Evolutionary conservation across 2,329 filamentous ascomycete species (phyloP), one percentile per base, ranked within the genome.

Genomic region (Arthrobotrys entomopaga): DNA sequence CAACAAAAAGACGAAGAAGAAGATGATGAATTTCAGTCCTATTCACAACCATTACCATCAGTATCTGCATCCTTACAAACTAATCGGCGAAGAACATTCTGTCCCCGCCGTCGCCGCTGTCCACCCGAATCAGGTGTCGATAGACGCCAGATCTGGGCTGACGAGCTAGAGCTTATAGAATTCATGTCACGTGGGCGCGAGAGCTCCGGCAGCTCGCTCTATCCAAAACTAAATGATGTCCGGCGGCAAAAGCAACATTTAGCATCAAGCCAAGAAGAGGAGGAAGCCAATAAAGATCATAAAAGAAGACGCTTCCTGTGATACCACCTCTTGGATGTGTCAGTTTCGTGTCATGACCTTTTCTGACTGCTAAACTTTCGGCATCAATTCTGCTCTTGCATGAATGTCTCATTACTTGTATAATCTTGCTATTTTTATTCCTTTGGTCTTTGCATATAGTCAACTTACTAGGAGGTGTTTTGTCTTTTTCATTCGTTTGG

Each of bases 91-190:
- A 63, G 63, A 65, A 63, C 61, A 3, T 49, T 38, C 5, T 29
- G 52, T 11, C 24, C 70, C n/a, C 70, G 70, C 15, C 40, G 50
- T 24, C 70, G 70, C 4, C 53, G 70, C 40, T 74, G 70, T 26
- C 49, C 22, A 22, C 70, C 57, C 15, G 70, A 74, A 54, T 42
- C 63, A 0, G 70, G 70, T 1, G 57, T 74, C 6, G 70, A 74
- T 38, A 74, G 66, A n/a, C 70, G 63, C 34, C 70, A 74, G 29
- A 67, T 74, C 24, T 74, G 70, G 70, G 71, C 71, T 11, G 71
- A 75, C 46, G 71, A 75, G 20, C 58, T 75, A 15, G 71, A 75
- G 65, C 59, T 75, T 5, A 69, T 75, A 6, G 71, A 75, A 54
- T 75, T 75, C 48, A 75, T 75, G 71, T 46, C 53, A 3, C 67